Percentiles rank a stretch among this genome's conserved stretches.
These are phyloP conservation scores for Amoebophrya sp. DNA, from an alignment of 169 alveolate species.

Conservation along the genomic window DNA sequence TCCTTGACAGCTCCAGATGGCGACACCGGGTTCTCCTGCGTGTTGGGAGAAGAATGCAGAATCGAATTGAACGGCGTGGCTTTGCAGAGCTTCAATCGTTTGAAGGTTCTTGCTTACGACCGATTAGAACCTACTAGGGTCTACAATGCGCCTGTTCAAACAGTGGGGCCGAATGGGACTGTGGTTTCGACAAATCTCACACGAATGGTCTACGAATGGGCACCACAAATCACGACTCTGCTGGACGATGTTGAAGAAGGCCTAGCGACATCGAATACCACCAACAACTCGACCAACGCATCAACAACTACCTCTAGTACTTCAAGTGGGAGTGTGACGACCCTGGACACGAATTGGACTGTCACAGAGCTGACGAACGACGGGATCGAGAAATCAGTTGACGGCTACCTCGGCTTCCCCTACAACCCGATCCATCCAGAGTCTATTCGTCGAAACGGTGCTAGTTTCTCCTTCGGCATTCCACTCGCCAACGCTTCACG, in stretches of 20 bases:
- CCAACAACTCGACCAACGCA: no score
- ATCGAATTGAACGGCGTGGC: background rate
- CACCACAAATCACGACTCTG: background rate
- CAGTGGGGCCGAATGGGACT: background rate
- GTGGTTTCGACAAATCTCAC: background rate
- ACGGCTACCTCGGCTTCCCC: background rate
- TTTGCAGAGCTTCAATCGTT: background rate
- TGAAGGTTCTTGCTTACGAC: background rate
- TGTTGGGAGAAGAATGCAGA: background rate
- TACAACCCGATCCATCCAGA: background rate
- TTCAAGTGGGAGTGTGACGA: background rate
- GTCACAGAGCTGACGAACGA: background rate
- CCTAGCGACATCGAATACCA: no score
- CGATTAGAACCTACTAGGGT: background rate
- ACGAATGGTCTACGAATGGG: background rate
- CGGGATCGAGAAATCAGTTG: background rate
- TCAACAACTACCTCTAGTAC: no score
- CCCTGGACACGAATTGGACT: background rate
- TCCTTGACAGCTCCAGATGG: background rate
- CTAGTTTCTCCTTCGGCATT: background rate
- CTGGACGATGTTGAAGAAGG: background rate
- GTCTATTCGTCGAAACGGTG: background rate
- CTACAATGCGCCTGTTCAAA: background rate
- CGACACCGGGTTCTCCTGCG: slow-evolving; percentile 1
- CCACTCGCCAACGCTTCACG: background rate